These are phyloP conservation scores for Endotrypanum monterogeii DNA, from an alignment of 208 protist genomes.

Conservation along the genomic window DNA sequence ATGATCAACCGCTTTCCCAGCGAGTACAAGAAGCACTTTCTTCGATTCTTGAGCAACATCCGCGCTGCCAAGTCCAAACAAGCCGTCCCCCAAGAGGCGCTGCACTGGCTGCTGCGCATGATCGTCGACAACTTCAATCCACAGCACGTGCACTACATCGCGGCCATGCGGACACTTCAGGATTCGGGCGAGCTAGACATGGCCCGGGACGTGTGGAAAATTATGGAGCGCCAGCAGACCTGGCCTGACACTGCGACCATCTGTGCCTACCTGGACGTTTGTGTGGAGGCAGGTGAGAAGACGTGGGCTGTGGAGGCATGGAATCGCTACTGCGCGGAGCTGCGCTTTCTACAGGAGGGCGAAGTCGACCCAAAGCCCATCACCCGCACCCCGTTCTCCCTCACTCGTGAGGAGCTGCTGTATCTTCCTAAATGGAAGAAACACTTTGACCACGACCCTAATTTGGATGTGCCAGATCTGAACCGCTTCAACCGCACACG, in stretches of 20 bases:
- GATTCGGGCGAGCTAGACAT: slow-evolving; percentile 82
- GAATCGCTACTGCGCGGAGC: slow-evolving; percentile 92
- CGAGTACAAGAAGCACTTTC: slow-evolving; percentile 92
- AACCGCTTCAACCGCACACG: slow-evolving; percentile 93
- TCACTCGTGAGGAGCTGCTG: slow-evolving; percentile 86
- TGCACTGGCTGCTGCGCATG: slow-evolving; percentile 93
- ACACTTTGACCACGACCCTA: slow-evolving; percentile 93
- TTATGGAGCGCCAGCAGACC: slow-evolving; percentile 93
- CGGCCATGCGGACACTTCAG: slow-evolving; percentile 83
- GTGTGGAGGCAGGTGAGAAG: slow-evolving; percentile 67
- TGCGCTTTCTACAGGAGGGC: slow-evolving; percentile 71
- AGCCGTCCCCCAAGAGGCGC: slow-evolving; percentile 83
- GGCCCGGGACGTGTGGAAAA: slow-evolving; percentile 91
- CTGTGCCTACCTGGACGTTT: slow-evolving; percentile 89
- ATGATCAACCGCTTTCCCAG: slow-evolving; percentile 93
- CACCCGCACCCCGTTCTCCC: slow-evolving; percentile 82
- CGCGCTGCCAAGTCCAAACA: slow-evolving; percentile 27
- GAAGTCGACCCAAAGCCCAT: slow-evolving; percentile 92
- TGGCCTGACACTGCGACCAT: slow-evolving; percentile 88
- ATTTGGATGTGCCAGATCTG: slow-evolving; percentile 89
- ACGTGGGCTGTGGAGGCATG: slow-evolving; percentile 89
- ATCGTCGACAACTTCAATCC: slow-evolving; percentile 94
- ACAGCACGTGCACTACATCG: slow-evolving; percentile 92
- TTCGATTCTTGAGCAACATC: slow-evolving; percentile 84
- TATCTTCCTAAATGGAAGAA: slow-evolving; percentile 94